Percentiles rank a stretch among this genome's conserved stretches.
Conservation (phyloP, 2,329 filamentous ascomycete species). For the Aspergillus luchuensis region DNA sequence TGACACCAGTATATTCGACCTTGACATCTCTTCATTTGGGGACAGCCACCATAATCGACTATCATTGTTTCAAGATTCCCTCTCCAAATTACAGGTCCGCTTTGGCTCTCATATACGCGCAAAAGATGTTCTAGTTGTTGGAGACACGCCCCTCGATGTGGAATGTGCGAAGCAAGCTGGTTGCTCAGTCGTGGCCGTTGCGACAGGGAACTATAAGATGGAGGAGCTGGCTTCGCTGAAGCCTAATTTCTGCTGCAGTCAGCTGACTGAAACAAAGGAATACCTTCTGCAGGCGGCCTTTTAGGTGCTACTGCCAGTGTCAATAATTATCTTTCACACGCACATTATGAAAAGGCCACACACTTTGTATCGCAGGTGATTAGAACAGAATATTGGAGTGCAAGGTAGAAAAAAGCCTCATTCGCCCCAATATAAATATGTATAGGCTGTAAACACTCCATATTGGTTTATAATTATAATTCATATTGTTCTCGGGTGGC, state of each 20-base stretch:
- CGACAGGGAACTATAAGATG: conserved; percentile 17
- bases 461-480: too few relatives aligned
- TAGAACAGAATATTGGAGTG: not conserved
- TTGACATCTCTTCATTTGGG: conserved; percentile 17
- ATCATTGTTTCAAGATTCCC: conserved; percentile 11
- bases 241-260: conserved; percentile 6
- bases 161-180: conserved; percentile 19
- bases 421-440: too few relatives aligned
- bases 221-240: conserved; percentile 15
- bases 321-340: not conserved
- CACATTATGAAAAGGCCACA: not conserved
- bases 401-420: not conserved
- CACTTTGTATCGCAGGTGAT: not conserved
- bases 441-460: too few relatives aligned
- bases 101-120: conserved; percentile 6
- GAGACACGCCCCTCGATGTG: conserved; percentile 18
- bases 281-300: conserved; percentile 1
- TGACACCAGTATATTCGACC: conserved; percentile 15
- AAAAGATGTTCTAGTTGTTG: conserved; percentile 17
- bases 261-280: conserved; percentile 1
- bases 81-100: conserved; percentile 7
- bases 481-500: not conserved
- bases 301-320: not conserved
- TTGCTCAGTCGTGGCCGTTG: conserved; percentile 18
- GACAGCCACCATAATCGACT: conserved; percentile 16